Evolutionary conservation across 768 basidiomycete species (phyloP).

Genomic region (Goffeauzyma gilvescens): DNA sequence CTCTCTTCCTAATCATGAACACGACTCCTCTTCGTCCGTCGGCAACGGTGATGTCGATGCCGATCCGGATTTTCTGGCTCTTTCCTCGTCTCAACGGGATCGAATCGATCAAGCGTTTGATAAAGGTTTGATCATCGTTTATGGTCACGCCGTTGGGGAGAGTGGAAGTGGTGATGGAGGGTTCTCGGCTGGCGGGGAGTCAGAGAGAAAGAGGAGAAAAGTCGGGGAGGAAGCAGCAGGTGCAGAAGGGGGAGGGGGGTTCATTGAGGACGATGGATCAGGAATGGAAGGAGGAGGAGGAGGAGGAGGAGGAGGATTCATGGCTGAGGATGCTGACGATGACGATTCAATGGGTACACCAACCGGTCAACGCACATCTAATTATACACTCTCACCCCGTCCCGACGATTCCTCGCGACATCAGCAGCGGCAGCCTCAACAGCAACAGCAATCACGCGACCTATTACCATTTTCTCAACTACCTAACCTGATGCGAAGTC

Average conservation of each 20-base stretch:
- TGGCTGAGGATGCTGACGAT: conserved; percentile 10
- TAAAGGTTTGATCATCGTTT: conserved; percentile 15
- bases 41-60: conserved; percentile 11
- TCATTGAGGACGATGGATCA: conserved; percentile 16
- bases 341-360: background rate
- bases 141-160: too few relatives aligned
- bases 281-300: conserved; percentile 9
- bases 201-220: background rate
- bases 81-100: conserved; percentile 13
- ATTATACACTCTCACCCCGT: too few relatives aligned
- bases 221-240: background rate
- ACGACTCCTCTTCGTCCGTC: too few relatives aligned
- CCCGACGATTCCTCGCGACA: too few relatives aligned
- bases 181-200: background rate
- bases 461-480: conserved; percentile 18
- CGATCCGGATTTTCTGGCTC: conserved; percentile 26
- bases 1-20: too few relatives aligned
- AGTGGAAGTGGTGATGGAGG: conserved; percentile 12
- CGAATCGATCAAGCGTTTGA: conserved; percentile 24
- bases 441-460: background rate
- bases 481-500: conserved; percentile 18
- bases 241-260: conserved; percentile 4
- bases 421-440: background rate
- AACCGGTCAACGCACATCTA: background rate
- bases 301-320: conserved; percentile 9